Evolutionary conservation across 139 green algal genomes (phyloP).

Genomic region (Nannochloris sp.): DNA sequence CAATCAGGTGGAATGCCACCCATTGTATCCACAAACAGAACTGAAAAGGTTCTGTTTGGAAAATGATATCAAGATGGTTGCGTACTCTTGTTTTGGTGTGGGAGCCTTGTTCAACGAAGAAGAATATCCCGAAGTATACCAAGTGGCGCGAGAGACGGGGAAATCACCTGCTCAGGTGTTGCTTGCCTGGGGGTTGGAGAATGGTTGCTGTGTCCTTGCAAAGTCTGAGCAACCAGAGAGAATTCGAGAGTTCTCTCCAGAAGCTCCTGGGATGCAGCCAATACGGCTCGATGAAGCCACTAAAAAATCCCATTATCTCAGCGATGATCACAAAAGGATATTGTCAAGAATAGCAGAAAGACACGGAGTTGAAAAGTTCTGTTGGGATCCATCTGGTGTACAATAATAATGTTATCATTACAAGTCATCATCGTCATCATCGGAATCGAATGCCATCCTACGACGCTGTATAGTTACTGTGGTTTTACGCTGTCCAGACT

Average conservation of each 20-base stretch:
- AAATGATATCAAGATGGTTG: conserved; percentile 2
- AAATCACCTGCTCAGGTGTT: conserved; percentile 6
- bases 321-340: too few species aligned
- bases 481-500: conserved; percentile 22
- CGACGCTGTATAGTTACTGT: conserved; percentile 74
- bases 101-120: not conserved
- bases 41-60: conserved; percentile 1
- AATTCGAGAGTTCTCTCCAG: not conserved
- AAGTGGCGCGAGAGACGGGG: not conserved
- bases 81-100: conserved; percentile 7
- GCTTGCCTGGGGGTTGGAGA: conserved; percentile 4
- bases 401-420: too few species aligned
- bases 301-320: too few species aligned
- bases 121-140: not conserved
- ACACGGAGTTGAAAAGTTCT: too few species aligned
- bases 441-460: conserved; percentile 51
- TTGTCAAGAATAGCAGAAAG: too few species aligned
- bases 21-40: not conserved
- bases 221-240: not conserved
- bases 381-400: too few species aligned
- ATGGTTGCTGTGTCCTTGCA: conserved; percentile 6
- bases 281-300: too few species aligned
- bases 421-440: conserved; percentile 23
- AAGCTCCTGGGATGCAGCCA: conserved; percentile 8
- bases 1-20: conserved; percentile 13